Percentiles rank a stretch among this genome's conserved stretches.
Evolutionary conservation across 148 eudicot genomes (phyloP).

Genomic region (Chenopodium quinoa): DNA sequence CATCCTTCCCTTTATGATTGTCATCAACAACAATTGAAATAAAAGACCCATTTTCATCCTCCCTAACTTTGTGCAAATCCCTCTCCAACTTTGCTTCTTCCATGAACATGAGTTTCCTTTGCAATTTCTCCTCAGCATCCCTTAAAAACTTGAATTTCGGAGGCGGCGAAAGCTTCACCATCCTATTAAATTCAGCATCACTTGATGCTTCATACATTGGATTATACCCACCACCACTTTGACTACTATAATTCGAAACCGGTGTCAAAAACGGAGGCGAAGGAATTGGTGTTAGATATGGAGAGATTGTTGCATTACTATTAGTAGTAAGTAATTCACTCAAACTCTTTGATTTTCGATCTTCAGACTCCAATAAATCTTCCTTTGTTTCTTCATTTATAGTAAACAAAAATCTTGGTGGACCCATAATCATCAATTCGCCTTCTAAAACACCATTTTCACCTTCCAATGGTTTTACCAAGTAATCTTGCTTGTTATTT

Average conservation of each 20-base stretch:
- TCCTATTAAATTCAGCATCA: constrained; percentile 61
- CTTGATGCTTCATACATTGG: constrained; percentile 45
- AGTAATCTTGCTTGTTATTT: constrained; percentile 26
- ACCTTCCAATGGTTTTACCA: constrained; percentile 30
- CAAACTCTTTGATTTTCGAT: constrained; percentile 46
- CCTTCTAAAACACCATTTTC: constrained; percentile 29
- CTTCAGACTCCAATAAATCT: constrained; percentile 64
- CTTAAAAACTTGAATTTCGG: constrained; percentile 68
- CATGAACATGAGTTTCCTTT: constrained; percentile 31
- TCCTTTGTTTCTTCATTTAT: constrained; percentile 76
- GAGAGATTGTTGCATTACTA: constrained; percentile 9
- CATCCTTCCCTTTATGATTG: constrained; percentile 19
- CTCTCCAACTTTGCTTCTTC: constrained; percentile 10
- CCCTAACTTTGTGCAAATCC: background rate
- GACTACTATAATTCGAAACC: constrained; percentile 18
- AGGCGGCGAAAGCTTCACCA: constrained; percentile 59
- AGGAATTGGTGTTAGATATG: constrained; percentile 56
- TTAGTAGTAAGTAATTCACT: constrained; percentile 35
- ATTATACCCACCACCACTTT: constrained; percentile 24
- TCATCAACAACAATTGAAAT: constrained; percentile 46
- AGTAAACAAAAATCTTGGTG: constrained; percentile 71
- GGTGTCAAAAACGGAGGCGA: constrained; percentile 67
- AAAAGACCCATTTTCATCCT: constrained; percentile 45
- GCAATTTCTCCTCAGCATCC: constrained; percentile 72
- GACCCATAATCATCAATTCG: constrained; percentile 38